These are phyloP conservation scores for Paramecium pentaurelia DNA, from an alignment of 73 alveolate species.

Conservation along the genomic window DNA sequence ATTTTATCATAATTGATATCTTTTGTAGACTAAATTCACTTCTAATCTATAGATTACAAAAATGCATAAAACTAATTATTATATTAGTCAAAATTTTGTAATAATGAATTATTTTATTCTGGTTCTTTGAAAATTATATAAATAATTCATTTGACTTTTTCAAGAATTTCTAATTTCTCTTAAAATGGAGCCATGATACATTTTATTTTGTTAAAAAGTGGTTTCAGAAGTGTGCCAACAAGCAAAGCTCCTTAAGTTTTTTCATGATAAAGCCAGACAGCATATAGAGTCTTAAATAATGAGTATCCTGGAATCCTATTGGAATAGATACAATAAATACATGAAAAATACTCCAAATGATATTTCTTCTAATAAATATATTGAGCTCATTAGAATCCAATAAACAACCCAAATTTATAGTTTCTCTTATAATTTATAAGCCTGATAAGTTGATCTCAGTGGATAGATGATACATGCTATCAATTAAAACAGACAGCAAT, in stretches of 20 bases:
- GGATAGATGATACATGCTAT: not conserved
- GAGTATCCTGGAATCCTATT: not conserved
- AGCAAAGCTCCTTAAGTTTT: not conserved
- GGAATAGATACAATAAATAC: not conserved
- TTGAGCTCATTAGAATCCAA: not conserved
- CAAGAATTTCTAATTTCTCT: not conserved
- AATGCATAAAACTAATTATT: not conserved
- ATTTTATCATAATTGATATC: too few relatives aligned
- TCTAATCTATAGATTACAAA: not conserved
- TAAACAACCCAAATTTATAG: not conserved
- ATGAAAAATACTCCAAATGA: not conserved
- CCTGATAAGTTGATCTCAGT: not conserved
- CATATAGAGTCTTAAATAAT: not conserved
- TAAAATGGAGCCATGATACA: not conserved
- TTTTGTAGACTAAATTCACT: not conserved
- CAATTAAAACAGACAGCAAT: not conserved
- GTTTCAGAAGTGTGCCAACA: not conserved
- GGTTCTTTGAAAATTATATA: not conserved
- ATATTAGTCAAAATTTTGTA: not conserved
- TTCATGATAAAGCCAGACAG: not conserved
- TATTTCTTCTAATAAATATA: not conserved
- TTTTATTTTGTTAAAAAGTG: not conserved
- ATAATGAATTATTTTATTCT: not conserved
- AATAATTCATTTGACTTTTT: not conserved
- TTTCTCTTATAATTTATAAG: not conserved